Base-by-base conservation (phyloP, 2,329 filamentous ascomycete genomes). In the Aotearoamyces nothofagi region DNA sequence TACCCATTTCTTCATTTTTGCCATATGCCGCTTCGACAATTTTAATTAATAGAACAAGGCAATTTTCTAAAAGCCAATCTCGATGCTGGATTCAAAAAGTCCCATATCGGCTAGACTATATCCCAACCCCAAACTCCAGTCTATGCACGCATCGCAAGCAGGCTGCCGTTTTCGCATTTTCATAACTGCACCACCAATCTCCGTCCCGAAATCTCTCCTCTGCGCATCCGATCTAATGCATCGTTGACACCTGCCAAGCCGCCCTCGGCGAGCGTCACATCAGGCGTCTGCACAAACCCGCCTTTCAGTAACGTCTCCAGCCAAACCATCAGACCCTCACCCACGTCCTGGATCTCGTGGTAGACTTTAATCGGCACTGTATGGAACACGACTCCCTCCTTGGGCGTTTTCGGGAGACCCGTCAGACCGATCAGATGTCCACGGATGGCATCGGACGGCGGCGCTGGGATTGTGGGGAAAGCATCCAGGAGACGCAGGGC, bases 281-380 rank as follows among this genome's bases (percentile, higher is more conserved):
- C 68, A 0, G 77, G 75, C 4, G 71, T 56, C 5, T 58, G 53
- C 3, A 82, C 41, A 0, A 57, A 45, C 0, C 60, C 56, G 0
- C 57, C 53, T 7, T 61, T 54, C 4, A 82, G 48, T 11, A 82
- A 47, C n/a, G 57, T 52, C 45, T 81, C 76, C 17, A 80, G 53
- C 78, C 78, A 83, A 2, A 52, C 45, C 2, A 69, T 66, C 29
- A 81, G 46, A 1, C 57, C 58, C 35, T 69, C 63, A 0, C 78
- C 78, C 0, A 81, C 56, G 2, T 58, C 57, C 0, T 67, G 63
- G 0, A 72, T 59, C 33, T 74, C 67, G 42, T 83, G 78, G 42
- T 79, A 82, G 5, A 81, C 43, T 49, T 82, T 82, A 36, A 83
- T 78, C 0, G 78, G 78, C 0, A 82, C 70, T 0, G 28, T 24